A percentile compares a stretch with the other conserved stretches of the same genome.
Evolutionary conservation across 345 rosid species (phyloP).

Genomic region (Arabis hirsuta): DNA sequence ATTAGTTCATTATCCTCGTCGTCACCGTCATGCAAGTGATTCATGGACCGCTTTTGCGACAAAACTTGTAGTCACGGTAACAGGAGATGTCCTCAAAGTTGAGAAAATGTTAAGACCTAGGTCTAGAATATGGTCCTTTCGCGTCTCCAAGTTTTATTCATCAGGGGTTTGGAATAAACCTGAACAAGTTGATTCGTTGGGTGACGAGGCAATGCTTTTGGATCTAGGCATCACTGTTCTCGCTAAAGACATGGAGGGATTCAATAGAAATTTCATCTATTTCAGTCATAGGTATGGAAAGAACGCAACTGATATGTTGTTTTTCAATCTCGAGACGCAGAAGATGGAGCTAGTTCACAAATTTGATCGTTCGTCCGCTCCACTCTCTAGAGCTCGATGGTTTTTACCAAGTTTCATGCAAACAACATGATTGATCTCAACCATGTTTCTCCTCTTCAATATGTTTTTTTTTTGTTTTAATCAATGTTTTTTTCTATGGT

Average conservation of each 20-base stretch:
- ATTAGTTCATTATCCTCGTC: too few relatives aligned
- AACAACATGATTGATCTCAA: too few relatives aligned
- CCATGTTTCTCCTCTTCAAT: too few relatives aligned
- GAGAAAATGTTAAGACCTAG: too few relatives aligned
- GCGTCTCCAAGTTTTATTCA: neutral
- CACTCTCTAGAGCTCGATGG: too few relatives aligned
- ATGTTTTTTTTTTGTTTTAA: too few relatives aligned
- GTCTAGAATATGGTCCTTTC: neutral
- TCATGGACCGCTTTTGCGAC: neutral
- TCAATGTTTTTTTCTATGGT: too few relatives aligned
- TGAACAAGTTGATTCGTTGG: neutral
- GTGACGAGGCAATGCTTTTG: neutral
- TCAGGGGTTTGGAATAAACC: neutral
- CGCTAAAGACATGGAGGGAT: neutral
- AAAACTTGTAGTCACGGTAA: constrained; percentile 9
- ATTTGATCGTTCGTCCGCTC: too few relatives aligned
- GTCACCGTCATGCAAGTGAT: neutral
- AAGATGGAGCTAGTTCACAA: too few relatives aligned
- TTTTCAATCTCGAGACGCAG: too few relatives aligned
- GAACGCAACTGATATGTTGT: too few relatives aligned
- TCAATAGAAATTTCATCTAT: neutral
- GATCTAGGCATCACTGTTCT: neutral
- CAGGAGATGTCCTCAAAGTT: constrained; percentile 14
- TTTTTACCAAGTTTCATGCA: too few relatives aligned
- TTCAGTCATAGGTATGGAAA: neutral